A percentile compares a stretch with the other conserved stretches of the same genome.
Evolutionary conservation across 176 grass and related monocot species (phyloP).

Genomic region (Saccharum spontaneum): DNA sequence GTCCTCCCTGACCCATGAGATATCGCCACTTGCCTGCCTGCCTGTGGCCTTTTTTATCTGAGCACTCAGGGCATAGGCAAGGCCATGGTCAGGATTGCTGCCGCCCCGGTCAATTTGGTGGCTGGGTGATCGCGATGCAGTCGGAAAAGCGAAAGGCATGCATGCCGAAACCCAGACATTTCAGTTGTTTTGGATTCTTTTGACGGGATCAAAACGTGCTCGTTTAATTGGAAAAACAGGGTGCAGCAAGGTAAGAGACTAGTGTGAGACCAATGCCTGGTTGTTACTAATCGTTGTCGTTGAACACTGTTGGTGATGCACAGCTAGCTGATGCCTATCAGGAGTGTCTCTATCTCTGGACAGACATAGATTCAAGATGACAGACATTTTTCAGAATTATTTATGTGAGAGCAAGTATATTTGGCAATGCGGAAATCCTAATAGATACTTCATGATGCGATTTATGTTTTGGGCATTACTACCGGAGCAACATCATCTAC

Average conservation of each 20-base stretch:
- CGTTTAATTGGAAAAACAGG: neutral
- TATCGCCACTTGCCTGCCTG: neutral
- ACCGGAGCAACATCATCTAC: neutral
- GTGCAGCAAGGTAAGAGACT: neutral
- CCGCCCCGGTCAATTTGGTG: slow-evolving; percentile 23
- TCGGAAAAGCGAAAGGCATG: slow-evolving; percentile 40
- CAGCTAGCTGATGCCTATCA: neutral
- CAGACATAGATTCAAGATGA: neutral
- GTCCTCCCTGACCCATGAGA: slow-evolving; percentile 9
- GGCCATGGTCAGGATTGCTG: slow-evolving; percentile 3
- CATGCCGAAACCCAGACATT: slow-evolving; percentile 35
- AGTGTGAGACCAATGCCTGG: neutral
- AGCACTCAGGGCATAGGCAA: neutral
- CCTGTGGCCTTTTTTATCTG: neutral
- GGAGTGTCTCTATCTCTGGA: neutral
- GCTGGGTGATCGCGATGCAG: neutral
- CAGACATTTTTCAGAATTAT: neutral
- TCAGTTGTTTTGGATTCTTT: slow-evolving; percentile 22
- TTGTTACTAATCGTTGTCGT: neutral
- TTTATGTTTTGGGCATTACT: neutral
- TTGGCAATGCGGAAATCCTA: neutral
- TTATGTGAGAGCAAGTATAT: neutral
- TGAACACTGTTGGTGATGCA: slow-evolving; percentile 5
- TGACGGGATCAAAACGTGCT: slow-evolving; percentile 35
- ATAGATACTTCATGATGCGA: neutral